phyloP scores from a whole-genome alignment of 2,329 filamentous ascomycete genomes.

The Fusarium brevicatenulatum region DNA sequence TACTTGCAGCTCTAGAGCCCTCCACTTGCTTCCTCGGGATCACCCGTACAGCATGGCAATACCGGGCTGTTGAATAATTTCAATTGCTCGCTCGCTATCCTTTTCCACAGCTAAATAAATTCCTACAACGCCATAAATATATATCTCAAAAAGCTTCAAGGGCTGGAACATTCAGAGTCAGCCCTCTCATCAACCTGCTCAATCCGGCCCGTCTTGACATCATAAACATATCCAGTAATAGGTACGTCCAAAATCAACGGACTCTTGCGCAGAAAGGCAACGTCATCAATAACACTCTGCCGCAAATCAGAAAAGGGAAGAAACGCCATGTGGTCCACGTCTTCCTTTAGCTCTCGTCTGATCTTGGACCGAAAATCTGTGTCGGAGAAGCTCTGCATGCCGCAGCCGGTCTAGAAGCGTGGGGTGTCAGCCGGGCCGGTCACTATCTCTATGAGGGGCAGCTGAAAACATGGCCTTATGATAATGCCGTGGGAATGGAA shows the following conservation, averaged over 20 bases:
- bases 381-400: conserved; percentile 76
- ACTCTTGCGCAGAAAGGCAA: conserved; percentile 68
- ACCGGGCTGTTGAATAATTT: too few species aligned
- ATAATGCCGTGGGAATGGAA: not conserved
- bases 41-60: too few species aligned
- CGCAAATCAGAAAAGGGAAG: conserved; percentile 72
- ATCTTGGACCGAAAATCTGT: conserved; percentile 65
- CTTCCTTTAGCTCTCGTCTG: conserved; percentile 65
- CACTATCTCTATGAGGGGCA: not conserved
- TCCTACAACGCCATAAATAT: not conserved
- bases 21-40: too few species aligned
- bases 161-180: conserved; percentile 29
- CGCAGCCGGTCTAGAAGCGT: conserved; percentile 51
- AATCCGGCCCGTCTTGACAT: conserved; percentile 76
- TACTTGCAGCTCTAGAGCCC: too few species aligned
- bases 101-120: not conserved
- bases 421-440: conserved; percentile 36
- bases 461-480: not conserved
- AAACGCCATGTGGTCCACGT: conserved; percentile 68
- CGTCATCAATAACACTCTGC: conserved; percentile 72
- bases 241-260: conserved; percentile 69
- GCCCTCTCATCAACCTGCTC: conserved; percentile 41
- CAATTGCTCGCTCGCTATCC: not conserved
- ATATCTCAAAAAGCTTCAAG: not conserved
- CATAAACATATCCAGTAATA: conserved; percentile 80